Evolutionary conservation across 306 rosid genomes (phyloP), one percentile per base, ranked within the genome.

Genomic region (Leucaena leucocephala): DNA sequence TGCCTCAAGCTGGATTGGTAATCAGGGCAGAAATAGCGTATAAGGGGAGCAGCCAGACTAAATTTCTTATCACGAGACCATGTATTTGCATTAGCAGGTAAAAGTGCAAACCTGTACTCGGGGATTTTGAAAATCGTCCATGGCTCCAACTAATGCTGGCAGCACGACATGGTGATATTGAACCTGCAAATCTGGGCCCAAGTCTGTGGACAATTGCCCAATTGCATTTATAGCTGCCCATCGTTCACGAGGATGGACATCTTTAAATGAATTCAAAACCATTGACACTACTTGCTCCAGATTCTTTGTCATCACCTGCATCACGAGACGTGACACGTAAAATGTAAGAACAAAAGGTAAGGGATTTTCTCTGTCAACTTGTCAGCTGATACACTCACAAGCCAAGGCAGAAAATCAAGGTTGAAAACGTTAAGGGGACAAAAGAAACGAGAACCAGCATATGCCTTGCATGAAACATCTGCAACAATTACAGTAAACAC

Each of bases 161-260:
- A 91, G 86, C 73, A 91, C 90, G 54, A 78, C 71, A 22, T 81
- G 87, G 76, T 89, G 93, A 85, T 78, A 87, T 35, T 81, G 85
- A 50, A 68, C 79, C 82, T 91, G 96, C 87, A 91, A 81, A 44
- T 89, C 87, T 62, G 96, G 96, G 45, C 96, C 96, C 81, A 91
- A 87, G 78, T 91, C 96, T 5, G 96, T 91, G 49, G 96, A 91
- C 84, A 88, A 79, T 45, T 91, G 96, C 59, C 96, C 96, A n/a
- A 91, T 74, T 58, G 96, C 91, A 77, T 91, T 91, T 76, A 91
- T 89, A 7, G 96, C 96, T 10, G 96, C 96, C 96, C 96, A 91
- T 35, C 93, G 76, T 69, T 85, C 96, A n/a, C 96, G 90, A 7
- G 91, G 89, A 17, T 91, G 91, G 6, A 79, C 81, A 85, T 91